Evolutionary conservation across 371 early-diverging fungal species (phyloP), one percentile per base, ranked within the genome.

Genomic region (Mucor plumbeus): DNA sequence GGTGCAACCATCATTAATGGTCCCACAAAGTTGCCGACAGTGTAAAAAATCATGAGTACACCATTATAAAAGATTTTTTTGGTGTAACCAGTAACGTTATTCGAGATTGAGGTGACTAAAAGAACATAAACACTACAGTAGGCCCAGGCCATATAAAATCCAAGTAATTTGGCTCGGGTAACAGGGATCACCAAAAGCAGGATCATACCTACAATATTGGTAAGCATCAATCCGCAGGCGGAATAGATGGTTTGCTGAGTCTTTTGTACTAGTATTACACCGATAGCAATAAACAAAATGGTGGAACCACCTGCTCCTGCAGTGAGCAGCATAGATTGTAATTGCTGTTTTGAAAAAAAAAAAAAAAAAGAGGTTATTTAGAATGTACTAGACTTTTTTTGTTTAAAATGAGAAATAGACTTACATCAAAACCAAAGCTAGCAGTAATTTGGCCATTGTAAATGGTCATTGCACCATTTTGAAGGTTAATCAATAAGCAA

Each of bases 41-140:
- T 72, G 36, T 70, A 72, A 44, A 69, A 71, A 10, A 78, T 64
- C 61, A 78, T 68, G 35, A 70, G 33, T 13, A 71, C 47, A 17
- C 71, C 68, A 17, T 74, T 77, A 34, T 80, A 74, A 39, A 73
- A 78, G 54, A 77, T 70, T 50, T 78, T 80, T 50, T 80, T 80
- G 8, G 74, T 77, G 48, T 74, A 71, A 7, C 77, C 77, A 4
- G 74, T 58, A 21, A 74, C 72, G 11, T 77, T 77, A 33, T 64
- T 71, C 10, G 77, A 64, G 14, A 73, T 62, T 7, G 65, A 73
- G 13, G 68, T 70, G 13, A 76, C 53, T 53, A 76, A 5, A 33
- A 76, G 44, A 6, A 73, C 67, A 43, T 70, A 67, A 13, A 67
- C 68, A 10, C 76, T 68, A 38, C 58, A 43, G 43, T 73, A 75